Percentiles rank a stretch among this genome's conserved stretches.
These are phyloP conservation scores for Sporothrix globosa DNA, from an alignment of 2,329 filamentous ascomycete genomes.

Conservation along the genomic window DNA sequence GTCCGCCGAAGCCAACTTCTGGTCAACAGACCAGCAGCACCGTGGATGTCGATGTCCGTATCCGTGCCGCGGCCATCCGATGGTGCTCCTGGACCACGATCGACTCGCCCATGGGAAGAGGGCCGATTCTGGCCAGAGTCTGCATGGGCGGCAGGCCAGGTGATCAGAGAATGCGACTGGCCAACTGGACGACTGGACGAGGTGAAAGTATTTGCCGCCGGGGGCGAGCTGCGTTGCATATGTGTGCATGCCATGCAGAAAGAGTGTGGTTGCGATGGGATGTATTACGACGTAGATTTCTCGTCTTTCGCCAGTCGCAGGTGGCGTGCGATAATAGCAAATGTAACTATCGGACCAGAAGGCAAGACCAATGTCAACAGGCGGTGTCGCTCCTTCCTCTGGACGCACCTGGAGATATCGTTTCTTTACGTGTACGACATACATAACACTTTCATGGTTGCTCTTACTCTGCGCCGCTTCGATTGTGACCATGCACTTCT, in stretches of 20 bases:
- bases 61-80: constrained; percentile 12
- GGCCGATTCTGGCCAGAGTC: background rate
- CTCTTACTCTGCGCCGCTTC: background rate
- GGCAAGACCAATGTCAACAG: background rate
- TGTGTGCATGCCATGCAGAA: constrained; percentile 12
- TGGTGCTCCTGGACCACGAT: constrained; percentile 8
- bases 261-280: constrained; percentile 17
- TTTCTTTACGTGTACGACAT: constrained; percentile 8
- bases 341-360: background rate
- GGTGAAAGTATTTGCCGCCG: constrained; percentile 15
- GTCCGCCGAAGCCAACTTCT: background rate
- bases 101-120: background rate
- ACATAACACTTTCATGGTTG: too few species aligned
- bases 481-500: background rate
- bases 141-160: constrained; percentile 5
- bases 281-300: background rate
- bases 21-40: background rate
- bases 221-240: constrained; percentile 17
- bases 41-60: background rate
- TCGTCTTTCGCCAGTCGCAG: constrained; percentile 9
- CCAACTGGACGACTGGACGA: background rate
- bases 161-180: background rate
- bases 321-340: background rate
- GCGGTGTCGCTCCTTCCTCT: background rate
- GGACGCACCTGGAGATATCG: background rate